Evolutionary conservation across 2,329 filamentous ascomycete species (phyloP).

Genomic region (Pseudogymnoascus sp.): DNA sequence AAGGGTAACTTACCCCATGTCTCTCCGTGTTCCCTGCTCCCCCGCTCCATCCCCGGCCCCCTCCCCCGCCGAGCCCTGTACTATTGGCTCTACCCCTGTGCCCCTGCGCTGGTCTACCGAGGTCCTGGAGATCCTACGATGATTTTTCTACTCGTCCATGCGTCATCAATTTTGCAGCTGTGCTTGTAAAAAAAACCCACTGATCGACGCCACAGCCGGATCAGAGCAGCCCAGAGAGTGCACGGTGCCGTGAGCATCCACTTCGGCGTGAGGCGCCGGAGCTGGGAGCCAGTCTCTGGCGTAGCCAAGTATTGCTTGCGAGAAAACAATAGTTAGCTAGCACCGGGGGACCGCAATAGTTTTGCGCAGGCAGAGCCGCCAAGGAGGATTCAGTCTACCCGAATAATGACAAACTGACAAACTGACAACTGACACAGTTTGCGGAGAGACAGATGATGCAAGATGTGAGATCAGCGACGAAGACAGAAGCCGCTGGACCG

Average conservation of each 20-base stretch:
- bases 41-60: not conserved
- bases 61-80: not conserved
- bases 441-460: not conserved
- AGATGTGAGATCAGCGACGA: not conserved
- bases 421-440: not conserved
- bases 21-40: not conserved
- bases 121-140: not conserved
- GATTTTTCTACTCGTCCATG: not conserved
- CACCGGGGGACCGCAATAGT: too few relatives aligned
- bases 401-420: not conserved
- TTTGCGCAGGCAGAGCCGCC: not conserved
- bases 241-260: not conserved
- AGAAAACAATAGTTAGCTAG: not conserved
- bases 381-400: not conserved
- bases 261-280: not conserved
- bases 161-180: not conserved
- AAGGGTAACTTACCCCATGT: not conserved
- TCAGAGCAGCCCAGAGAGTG: not conserved
- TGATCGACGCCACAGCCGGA: not conserved
- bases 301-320: not conserved
- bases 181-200: not conserved
- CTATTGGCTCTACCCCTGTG: slow-evolving; percentile 5
- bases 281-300: not conserved
- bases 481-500: not conserved
- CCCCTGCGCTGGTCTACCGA: not conserved